phyloP scores from a whole-genome alignment of 495 filamentous ascomycete genomes.

The Aspergillus incahuasiensis region DNA sequence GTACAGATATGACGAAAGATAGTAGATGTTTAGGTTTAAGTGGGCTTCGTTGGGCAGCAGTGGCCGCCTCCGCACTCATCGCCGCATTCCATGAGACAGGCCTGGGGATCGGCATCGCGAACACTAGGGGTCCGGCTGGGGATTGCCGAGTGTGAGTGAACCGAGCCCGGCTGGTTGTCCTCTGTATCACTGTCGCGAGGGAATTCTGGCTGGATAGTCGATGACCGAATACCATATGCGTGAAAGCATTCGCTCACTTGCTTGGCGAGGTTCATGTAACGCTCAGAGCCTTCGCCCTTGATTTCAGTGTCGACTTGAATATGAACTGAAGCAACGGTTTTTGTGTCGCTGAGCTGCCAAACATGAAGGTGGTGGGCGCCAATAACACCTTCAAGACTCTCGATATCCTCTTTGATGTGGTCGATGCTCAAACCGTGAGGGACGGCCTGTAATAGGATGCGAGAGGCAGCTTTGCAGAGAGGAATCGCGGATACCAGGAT shows the following conservation, averaged over 20 bases:
- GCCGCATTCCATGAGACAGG: slow-evolving; percentile 81
- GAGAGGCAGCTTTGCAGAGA: slow-evolving; percentile 86
- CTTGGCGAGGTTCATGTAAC: slow-evolving; percentile 84
- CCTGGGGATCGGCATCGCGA: slow-evolving; percentile 47
- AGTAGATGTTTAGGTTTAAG: slow-evolving; percentile 9
- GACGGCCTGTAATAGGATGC: slow-evolving; percentile 90
- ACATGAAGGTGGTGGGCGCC: slow-evolving; percentile 95
- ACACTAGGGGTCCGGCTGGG: slow-evolving; percentile 47
- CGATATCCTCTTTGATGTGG: slow-evolving; percentile 89
- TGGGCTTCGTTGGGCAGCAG: slow-evolving; percentile 60
- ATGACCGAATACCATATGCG: slow-evolving; percentile 94
- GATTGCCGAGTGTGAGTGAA: slow-evolving; percentile 24
- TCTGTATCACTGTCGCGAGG: slow-evolving; percentile 58
- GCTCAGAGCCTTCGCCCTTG: slow-evolving; percentile 63
- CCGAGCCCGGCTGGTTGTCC: slow-evolving; percentile 28
- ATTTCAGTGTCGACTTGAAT: slow-evolving; percentile 79
- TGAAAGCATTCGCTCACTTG: slow-evolving; percentile 81
- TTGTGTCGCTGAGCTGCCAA: slow-evolving; percentile 93
- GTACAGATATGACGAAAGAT: slow-evolving; percentile 1
- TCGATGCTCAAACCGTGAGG: slow-evolving; percentile 81
- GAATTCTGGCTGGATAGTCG: slow-evolving; percentile 96
- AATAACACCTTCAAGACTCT: slow-evolving; percentile 72
- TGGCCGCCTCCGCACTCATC: slow-evolving; percentile 70
- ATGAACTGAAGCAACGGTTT: slow-evolving; percentile 86
- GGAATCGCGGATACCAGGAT: slow-evolving; percentile 89